Percentiles rank a stretch among this genome's conserved stretches.
Evolutionary conservation across 2,329 filamentous ascomycete species (phyloP).

Genomic region (Neurospora sp.): DNA sequence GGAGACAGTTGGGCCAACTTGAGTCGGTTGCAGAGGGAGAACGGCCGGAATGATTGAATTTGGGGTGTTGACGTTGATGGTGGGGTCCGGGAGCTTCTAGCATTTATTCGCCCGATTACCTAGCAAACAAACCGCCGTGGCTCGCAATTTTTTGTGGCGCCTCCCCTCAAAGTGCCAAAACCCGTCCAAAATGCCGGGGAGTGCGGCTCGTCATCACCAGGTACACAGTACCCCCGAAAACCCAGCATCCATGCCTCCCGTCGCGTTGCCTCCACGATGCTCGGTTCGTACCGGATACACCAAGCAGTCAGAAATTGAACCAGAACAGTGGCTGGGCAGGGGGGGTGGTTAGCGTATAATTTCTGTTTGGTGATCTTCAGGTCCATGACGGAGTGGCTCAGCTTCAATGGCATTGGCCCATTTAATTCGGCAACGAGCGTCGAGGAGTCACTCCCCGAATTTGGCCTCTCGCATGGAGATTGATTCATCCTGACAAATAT

Average conservation of each 20-base stretch:
- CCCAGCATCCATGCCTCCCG: neutral
- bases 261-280: neutral
- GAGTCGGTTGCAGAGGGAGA: neutral
- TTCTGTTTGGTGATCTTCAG: neutral
- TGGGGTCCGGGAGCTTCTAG: slow-evolving; percentile 13
- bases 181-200: neutral
- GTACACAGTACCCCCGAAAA: neutral
- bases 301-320: neutral
- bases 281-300: neutral
- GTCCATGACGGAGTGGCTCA: neutral
- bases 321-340: neutral
- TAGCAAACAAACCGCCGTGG: neutral
- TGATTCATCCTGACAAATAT: neutral
- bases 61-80: slow-evolving; percentile 6
- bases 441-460: neutral
- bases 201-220: neutral
- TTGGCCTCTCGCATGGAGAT: neutral
- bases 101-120: neutral
- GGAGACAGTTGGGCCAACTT: neutral
- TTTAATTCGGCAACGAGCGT: neutral
- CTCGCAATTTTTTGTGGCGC: neutral
- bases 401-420: neutral
- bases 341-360: neutral
- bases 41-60: neutral
- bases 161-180: neutral